Percentiles rank a stretch among this genome's conserved stretches.
phyloP scores from a whole-genome alignment of 805 yeast genomes.

The Cyberlindnera euphorbiiphila region DNA sequence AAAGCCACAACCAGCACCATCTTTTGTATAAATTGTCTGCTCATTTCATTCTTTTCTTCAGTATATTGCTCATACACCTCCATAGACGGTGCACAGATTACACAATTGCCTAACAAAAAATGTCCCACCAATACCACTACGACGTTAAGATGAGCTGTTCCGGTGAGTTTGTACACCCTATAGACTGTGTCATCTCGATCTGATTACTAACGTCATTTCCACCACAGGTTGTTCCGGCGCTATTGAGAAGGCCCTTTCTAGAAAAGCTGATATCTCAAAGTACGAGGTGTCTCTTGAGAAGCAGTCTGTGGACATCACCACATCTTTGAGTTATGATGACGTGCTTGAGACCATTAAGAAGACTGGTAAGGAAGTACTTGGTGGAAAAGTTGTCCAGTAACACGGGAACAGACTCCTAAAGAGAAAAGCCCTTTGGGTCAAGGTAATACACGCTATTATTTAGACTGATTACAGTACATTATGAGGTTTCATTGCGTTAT shows the following conservation, averaged over 20 bases:
- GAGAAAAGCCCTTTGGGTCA: no score
- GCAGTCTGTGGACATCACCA: constrained; percentile 77
- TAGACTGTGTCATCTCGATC: no score
- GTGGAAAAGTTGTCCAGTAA: constrained; percentile 49
- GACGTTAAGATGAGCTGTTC: constrained; percentile 84
- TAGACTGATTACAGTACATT: no score
- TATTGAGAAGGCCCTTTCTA: constrained; percentile 68
- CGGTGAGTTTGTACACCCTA: no score
- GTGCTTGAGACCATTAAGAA: constrained; percentile 79
- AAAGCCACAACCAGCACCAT: no score
- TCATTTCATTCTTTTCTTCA: background rate
- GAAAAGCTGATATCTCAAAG: constrained; percentile 68
- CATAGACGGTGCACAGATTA: background rate
- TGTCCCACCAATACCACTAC: constrained; percentile 62
- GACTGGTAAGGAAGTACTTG: constrained; percentile 82
- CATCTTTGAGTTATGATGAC: constrained; percentile 65
- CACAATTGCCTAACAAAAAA: constrained; percentile 1
- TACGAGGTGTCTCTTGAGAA: constrained; percentile 72
- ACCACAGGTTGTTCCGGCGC: constrained; percentile 75
- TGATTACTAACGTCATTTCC: constrained; percentile 4
- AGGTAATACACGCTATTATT: no score
- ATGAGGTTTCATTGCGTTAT: no score
- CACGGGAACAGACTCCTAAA: no score
- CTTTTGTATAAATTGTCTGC: no score
- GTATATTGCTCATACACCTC: background rate